phyloP scores from a whole-genome alignment of 1,139 yeast genomes.

The Protomyces inundatus region DNA sequence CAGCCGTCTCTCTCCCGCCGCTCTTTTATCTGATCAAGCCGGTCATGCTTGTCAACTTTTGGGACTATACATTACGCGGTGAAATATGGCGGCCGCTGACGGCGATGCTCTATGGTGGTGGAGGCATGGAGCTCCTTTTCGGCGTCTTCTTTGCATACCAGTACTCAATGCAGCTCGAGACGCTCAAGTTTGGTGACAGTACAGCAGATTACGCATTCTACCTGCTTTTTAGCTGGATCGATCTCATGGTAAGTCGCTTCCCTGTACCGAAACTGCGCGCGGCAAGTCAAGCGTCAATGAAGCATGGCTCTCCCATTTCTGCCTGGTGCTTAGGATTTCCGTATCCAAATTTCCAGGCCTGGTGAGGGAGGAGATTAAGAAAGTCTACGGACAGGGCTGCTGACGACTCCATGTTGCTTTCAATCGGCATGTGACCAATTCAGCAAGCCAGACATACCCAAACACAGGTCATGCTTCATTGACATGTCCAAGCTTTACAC shows the following conservation, averaged over 20 bases:
- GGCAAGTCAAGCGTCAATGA: neutral
- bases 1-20: conserved; percentile 34
- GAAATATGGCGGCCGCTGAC: conserved; percentile 41
- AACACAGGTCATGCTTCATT: conserved; percentile 24
- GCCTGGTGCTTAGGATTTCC: conserved; percentile 20
- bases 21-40: conserved; percentile 32
- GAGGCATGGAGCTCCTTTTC: conserved; percentile 35
- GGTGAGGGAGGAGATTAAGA: conserved; percentile 40
- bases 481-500: conserved; percentile 14
- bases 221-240: conserved; percentile 35
- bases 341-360: conserved; percentile 36
- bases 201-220: conserved; percentile 39
- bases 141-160: conserved; percentile 36
- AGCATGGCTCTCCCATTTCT: conserved; percentile 8
- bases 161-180: conserved; percentile 37
- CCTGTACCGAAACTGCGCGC: neutral
- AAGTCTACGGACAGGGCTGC: conserved; percentile 30
- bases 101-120: conserved; percentile 36
- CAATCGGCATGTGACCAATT: conserved; percentile 27
- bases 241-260: conserved; percentile 37
- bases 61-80: conserved; percentile 35
- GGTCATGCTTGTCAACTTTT: conserved; percentile 34
- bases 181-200: conserved; percentile 35
- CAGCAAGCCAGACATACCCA: conserved; percentile 33
- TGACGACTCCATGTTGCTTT: conserved; percentile 34